A percentile compares a stretch with the other conserved stretches of the same genome.
phyloP scores from a whole-genome alignment of 768 basidiomycete species.

The Macrocybe gigantea region DNA sequence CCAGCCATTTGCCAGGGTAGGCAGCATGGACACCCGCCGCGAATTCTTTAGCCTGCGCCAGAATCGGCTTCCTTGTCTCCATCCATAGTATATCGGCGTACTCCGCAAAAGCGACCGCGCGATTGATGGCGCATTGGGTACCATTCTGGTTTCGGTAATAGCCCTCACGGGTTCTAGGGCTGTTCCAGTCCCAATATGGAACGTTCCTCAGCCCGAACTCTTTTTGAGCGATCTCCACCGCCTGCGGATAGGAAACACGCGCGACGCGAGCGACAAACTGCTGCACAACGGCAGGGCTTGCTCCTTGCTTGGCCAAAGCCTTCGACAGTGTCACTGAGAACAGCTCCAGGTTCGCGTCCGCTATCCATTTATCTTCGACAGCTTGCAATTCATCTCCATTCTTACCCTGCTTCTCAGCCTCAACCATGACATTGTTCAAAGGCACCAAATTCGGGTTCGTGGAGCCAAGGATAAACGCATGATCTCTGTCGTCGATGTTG shows the following conservation, averaged over 20 bases:
- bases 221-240: slow-evolving; percentile 69
- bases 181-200: slow-evolving; percentile 95
- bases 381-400: slow-evolving; percentile 76
- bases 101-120: slow-evolving; percentile 88
- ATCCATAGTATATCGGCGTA: slow-evolving; percentile 93
- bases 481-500: slow-evolving; percentile 97
- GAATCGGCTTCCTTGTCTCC: slow-evolving; percentile 95
- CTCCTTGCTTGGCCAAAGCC: slow-evolving; percentile 59
- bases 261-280: slow-evolving; percentile 61
- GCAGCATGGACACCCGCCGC: slow-evolving; percentile 79
- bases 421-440: slow-evolving; percentile 74
- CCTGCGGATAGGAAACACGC: slow-evolving; percentile 62
- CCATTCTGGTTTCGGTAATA: slow-evolving; percentile 98
- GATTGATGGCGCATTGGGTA: slow-evolving; percentile 89
- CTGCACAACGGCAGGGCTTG: slow-evolving; percentile 40
- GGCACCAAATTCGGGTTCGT: slow-evolving; percentile 71
- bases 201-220: slow-evolving; percentile 68
- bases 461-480: slow-evolving; percentile 90
- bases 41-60: slow-evolving; percentile 89
- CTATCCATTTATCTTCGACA: slow-evolving; percentile 85
- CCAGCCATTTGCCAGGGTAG: slow-evolving; percentile 89
- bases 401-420: slow-evolving; percentile 79
- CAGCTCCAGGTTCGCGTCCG: slow-evolving; percentile 70
- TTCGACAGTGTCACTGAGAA: slow-evolving; percentile 70
- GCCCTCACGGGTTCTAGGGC: slow-evolving; percentile 90